A percentile compares a stretch with the other conserved stretches of the same genome.
These are phyloP conservation scores for Pythium sp. DNA, from an alignment of 352 stramenopile genomes.

Conservation along the genomic window DNA sequence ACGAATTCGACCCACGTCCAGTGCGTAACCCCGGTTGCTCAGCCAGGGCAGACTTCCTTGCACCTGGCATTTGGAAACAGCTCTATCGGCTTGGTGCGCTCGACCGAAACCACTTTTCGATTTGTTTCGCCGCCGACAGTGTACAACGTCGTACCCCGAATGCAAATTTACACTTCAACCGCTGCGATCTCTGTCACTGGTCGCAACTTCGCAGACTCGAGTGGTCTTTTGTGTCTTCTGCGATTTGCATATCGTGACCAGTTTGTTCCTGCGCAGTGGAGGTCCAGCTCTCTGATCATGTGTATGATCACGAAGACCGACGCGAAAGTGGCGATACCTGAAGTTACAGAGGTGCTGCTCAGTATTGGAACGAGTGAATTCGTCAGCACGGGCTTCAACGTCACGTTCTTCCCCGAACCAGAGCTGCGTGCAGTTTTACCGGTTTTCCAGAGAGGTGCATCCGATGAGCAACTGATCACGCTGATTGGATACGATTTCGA, in stretches of 20 bases:
- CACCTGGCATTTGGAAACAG: constrained; percentile 24
- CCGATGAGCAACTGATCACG: constrained; percentile 11
- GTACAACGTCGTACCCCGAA: constrained; percentile 24
- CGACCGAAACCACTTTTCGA: constrained; percentile 26
- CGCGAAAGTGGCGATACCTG: not conserved
- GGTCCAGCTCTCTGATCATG: constrained; percentile 22
- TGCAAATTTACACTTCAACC: constrained; percentile 13
- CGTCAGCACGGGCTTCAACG: constrained; percentile 34
- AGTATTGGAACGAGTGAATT: constrained; percentile 16
- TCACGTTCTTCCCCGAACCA: constrained; percentile 29
- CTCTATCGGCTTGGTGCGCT: constrained; percentile 25
- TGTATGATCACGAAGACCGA: constrained; percentile 12
- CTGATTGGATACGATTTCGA: constrained; percentile 48
- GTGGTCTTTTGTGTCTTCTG: constrained; percentile 28
- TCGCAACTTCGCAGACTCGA: constrained; percentile 19
- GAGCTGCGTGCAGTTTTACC: constrained; percentile 21
- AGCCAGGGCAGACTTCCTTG: constrained; percentile 13
- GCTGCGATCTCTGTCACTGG: constrained; percentile 28
- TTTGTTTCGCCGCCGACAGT: constrained; percentile 21
- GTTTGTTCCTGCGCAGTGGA: constrained; percentile 18
- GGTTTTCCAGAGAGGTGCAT: not conserved
- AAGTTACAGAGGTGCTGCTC: constrained; percentile 25
- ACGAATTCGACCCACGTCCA: constrained; percentile 17
- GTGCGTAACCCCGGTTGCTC: constrained; percentile 23
- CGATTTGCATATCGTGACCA: constrained; percentile 14